These are phyloP conservation scores for Arachnomyces sp. DNA, from an alignment of 2,329 filamentous ascomycete genomes.

Conservation along the genomic window DNA sequence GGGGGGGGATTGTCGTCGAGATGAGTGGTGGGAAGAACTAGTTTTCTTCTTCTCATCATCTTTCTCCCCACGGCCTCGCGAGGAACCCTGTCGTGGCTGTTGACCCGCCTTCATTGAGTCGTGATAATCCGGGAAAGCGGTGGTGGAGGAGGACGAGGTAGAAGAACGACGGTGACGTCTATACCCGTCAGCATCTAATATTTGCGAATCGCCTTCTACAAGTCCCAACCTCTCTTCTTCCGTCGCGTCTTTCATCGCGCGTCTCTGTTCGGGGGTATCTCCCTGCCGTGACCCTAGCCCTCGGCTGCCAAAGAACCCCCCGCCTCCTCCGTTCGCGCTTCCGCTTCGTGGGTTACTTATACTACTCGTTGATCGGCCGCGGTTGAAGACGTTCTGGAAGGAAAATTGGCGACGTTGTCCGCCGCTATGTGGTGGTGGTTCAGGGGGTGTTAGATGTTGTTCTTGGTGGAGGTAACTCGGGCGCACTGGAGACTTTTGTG, in stretches of 20 bases:
- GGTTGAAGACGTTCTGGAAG: constrained; percentile 75
- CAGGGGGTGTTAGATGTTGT: constrained; percentile 18
- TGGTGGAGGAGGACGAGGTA: constrained; percentile 17
- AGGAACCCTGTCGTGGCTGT: too few relatives aligned
- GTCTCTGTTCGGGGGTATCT: constrained; percentile 16
- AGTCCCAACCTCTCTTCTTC: constrained; percentile 78
- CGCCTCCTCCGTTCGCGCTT: constrained; percentile 30
- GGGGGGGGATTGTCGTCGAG: constrained; percentile 7
- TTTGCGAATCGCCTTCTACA: constrained; percentile 60
- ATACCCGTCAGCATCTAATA: constrained; percentile 16
- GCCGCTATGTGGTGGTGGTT: constrained; percentile 43
- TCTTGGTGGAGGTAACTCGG: constrained; percentile 22
- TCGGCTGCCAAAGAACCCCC: constrained; percentile 35
- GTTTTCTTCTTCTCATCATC: constrained; percentile 18
- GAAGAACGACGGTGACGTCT: constrained; percentile 8
- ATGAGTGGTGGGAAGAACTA: constrained; percentile 15
- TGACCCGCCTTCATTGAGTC: background rate
- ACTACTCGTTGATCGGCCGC: constrained; percentile 27
- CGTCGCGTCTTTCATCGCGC: constrained; percentile 47
- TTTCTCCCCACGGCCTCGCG: too few relatives aligned
- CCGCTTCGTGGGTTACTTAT: constrained; percentile 15
- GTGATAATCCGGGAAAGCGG: constrained; percentile 6
- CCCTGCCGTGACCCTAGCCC: too few relatives aligned
- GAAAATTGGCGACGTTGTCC: constrained; percentile 66
- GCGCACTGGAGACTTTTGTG: too few relatives aligned